phyloP scores from a whole-genome alignment of 805 yeast species.

The Lipomyces yamanashiensis region DNA sequence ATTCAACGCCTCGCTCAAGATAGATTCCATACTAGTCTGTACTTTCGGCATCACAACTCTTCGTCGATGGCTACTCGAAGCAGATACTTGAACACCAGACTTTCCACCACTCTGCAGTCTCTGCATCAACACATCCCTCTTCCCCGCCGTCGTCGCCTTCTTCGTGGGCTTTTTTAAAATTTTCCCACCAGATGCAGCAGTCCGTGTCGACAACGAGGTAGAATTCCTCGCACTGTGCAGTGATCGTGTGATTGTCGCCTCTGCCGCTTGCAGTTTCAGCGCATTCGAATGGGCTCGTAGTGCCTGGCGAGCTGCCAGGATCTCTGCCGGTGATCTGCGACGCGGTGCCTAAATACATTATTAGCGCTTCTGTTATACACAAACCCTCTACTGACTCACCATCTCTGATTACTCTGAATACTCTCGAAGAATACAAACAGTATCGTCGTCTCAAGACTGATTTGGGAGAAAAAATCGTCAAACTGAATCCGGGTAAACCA shows the following conservation, averaged over 20 bases:
- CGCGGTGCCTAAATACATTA: conserved; percentile 24
- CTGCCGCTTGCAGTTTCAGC: conserved; percentile 30
- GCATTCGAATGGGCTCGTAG: conserved; percentile 31
- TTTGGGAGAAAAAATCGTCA: conserved; percentile 1
- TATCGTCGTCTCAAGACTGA: neutral
- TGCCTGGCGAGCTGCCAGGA: conserved; percentile 32
- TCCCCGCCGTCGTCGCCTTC: neutral
- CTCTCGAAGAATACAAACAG: neutral
- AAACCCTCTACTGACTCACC: neutral
- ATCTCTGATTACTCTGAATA: neutral
- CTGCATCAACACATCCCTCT: conserved; percentile 1
- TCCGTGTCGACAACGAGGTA: conserved; percentile 9
- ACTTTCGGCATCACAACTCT: conserved; percentile 19
- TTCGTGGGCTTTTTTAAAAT: conserved; percentile 9
- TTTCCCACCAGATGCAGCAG: neutral
- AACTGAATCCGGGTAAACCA: conserved; percentile 5
- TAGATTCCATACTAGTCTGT: conserved; percentile 5
- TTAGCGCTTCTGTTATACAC: neutral
- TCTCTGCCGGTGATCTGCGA: conserved; percentile 26
- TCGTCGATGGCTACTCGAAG: neutral
- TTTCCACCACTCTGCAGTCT: neutral
- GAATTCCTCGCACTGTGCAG: conserved; percentile 4
- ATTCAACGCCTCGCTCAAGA: conserved; percentile 1
- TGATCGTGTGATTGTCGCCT: conserved; percentile 20
- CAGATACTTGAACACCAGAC: neutral